Base-by-base conservation (phyloP, 805 yeast genomes). In the Kuraishia ogatae region DNA sequence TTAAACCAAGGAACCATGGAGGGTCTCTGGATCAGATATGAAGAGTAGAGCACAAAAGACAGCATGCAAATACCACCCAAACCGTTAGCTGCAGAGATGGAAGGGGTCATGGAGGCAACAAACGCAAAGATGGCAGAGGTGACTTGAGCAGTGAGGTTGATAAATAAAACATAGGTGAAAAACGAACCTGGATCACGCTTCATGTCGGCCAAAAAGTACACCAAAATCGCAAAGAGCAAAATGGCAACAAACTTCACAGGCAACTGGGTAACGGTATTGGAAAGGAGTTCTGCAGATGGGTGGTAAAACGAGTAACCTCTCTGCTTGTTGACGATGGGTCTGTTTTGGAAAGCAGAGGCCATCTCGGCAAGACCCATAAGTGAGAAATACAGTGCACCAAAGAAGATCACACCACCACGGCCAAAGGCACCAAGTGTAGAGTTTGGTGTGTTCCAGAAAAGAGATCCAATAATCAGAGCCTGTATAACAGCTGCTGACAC, bases 271-370 rank as follows among this genome's bases (percentile, higher is more conserved):
- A 85, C 57, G 50, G 83, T 73, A 4, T 82, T 72, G 0, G 89
- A 84, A 2, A 87, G 60, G 1, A 89, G 86, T 63, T 87, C 93
- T 2, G 89, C 83, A n/a, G 89, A 77, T 2, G 92, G 91, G 56
- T 83, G 82, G 65, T 85, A 88, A 55, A 87, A 76, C 0, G 89
- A 82, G 61, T 84, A 88, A 51, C 78, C 77, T 62, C 83, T 83
- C 65, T 88, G 96, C 63, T 87, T 87, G 62, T 78, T 80, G 21
- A 85, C 77, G 58, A 88, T 81, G 51, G 84, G 79, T 59, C 87
- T 76, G 50, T 79, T 73, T 20, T 71, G 77, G 60, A 81, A 73
- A 62, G 77, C 66, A 48, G 71, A 68, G 52, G 75, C 65, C 48
- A 78, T 70, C 57, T 77, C 79, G 2, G 83, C 80, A 50, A 79